Conservation (phyloP, 805 yeast species). For the Teunomyces barrocoloradensis region DNA sequence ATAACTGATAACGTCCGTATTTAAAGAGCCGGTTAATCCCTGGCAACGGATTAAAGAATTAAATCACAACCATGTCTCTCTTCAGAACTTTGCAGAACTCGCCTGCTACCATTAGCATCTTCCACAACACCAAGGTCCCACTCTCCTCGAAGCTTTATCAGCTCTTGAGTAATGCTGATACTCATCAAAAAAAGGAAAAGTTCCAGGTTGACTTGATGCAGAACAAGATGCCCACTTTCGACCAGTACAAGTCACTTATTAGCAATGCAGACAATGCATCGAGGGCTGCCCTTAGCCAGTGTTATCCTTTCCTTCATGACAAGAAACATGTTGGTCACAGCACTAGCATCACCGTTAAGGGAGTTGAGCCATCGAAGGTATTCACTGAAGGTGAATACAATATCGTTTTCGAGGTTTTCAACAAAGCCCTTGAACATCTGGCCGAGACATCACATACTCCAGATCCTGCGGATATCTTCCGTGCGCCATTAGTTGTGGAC, state of each 20-base stretch:
- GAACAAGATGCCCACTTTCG: constrained; percentile 42
- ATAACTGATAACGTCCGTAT: background rate
- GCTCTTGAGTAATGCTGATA: constrained; percentile 29
- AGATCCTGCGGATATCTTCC: constrained; percentile 33
- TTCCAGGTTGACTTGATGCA: constrained; percentile 38
- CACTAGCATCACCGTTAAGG: constrained; percentile 18
- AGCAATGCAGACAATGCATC: constrained; percentile 22
- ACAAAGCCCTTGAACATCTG: constrained; percentile 14
- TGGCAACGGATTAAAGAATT: background rate
- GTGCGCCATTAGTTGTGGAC: constrained; percentile 43
- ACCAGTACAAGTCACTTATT: constrained; percentile 33
- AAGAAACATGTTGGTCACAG: constrained; percentile 14
- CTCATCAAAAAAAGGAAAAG: constrained; percentile 24
- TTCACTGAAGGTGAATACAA: constrained; percentile 39
- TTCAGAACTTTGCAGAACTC: constrained; percentile 42
- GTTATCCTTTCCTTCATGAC: constrained; percentile 39
- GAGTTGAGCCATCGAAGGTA: constrained; percentile 22
- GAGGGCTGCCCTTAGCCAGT: constrained; percentile 24
- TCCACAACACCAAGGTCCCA: constrained; percentile 38
- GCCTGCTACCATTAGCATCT: constrained; percentile 41
- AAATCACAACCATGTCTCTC: constrained; percentile 25
- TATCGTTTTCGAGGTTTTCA: constrained; percentile 37
- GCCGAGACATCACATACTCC: constrained; percentile 20
- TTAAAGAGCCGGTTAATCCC: background rate
- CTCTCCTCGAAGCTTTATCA: constrained; percentile 29